Evolutionary conservation across 331 rosid species (phyloP), one percentile per base, ranked within the genome.

Genomic region (Acacia concinna): DNA sequence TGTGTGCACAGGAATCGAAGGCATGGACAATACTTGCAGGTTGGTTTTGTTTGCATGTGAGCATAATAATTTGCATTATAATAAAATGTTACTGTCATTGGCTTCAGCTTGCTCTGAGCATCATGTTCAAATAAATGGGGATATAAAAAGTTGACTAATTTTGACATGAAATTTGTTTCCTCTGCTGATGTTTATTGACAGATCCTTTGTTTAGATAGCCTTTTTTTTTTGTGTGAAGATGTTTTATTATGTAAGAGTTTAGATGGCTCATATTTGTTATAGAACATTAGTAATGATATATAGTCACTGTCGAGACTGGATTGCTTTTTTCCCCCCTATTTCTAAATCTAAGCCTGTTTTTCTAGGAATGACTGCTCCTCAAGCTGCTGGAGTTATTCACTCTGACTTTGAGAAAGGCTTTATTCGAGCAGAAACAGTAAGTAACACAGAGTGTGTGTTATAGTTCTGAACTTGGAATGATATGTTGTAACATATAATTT

Each of bases 391-490:
- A 85, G 94, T 88, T 77, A 95, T 95, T 81, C 99, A 95, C 89
- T 90, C 97, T n/a, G 99, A 95, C 91, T 95, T 95, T 68, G 98
- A 95, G 97, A 95, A 90, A 86, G 99, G 98, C 75, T 95, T 95
- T 88, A 95, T 95, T 78, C 94, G 96, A 76, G 99, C 99, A 31
- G 98, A 95, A 84, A 95, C 98, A 5, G 97, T 95, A 88, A 89
- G 94, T 56, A 54, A 73, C 59, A 34, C 4, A n/a, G n/a, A n/a
- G n/a, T n/a, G n/a, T n/a, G n/a, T n/a, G n/a, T n/a, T n/a, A n/a
- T n/a, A n/a, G 34, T 57, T 63, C 65, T 78, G 47, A 82, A 38
- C 41, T 49, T 27, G 44, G 57, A 8, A 51, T 32, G 70, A 8
- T 68, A 28, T 27, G 51, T 64, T 23, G 71, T 43, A 78, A 60